A percentile compares a stretch with the other conserved stretches of the same genome.
Conservation (phyloP, 148 eudicot genomes). For the Chenopodium quinoa region DNA sequence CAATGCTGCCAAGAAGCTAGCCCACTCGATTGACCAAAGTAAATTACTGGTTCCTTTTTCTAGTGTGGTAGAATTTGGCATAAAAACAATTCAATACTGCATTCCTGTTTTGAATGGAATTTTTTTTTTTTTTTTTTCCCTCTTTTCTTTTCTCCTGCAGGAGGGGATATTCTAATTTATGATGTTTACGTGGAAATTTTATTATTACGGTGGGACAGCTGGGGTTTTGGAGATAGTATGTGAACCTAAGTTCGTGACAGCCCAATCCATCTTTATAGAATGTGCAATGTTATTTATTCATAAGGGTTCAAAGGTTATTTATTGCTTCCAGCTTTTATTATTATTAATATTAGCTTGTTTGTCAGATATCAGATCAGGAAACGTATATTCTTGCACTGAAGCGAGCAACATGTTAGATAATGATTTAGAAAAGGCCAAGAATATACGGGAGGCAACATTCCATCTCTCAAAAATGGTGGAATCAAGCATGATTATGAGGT, state of each 20-base stretch:
- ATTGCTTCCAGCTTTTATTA: not conserved
- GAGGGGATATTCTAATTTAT: too few relatives aligned
- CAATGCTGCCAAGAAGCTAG: not conserved
- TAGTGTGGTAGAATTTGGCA: not conserved
- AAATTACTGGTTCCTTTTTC: not conserved
- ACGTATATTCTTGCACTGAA: constrained; percentile 14
- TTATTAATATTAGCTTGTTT: constrained; percentile 1
- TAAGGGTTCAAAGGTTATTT: too few relatives aligned
- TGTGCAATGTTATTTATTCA: too few relatives aligned
- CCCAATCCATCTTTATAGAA: too few relatives aligned
- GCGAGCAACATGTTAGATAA: constrained; percentile 27
- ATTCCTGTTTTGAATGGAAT: too few relatives aligned
- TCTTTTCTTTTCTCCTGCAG: too few relatives aligned
- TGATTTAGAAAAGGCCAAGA: constrained; percentile 36
- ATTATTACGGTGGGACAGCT: too few relatives aligned
- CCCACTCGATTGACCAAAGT: not conserved
- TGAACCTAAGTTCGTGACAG: too few relatives aligned
- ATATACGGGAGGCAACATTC: constrained; percentile 47
- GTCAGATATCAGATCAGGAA: constrained; percentile 58
- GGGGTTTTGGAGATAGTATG: too few relatives aligned
- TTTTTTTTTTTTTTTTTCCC: too few relatives aligned
- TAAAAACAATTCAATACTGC: too few relatives aligned
- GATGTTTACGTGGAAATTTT: too few relatives aligned
- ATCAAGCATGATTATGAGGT: constrained; percentile 52
- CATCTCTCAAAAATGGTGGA: constrained; percentile 51